phyloP scores from a whole-genome alignment of 495 filamentous ascomycete species.

The Lasiosphaeriaceae sp. region DNA sequence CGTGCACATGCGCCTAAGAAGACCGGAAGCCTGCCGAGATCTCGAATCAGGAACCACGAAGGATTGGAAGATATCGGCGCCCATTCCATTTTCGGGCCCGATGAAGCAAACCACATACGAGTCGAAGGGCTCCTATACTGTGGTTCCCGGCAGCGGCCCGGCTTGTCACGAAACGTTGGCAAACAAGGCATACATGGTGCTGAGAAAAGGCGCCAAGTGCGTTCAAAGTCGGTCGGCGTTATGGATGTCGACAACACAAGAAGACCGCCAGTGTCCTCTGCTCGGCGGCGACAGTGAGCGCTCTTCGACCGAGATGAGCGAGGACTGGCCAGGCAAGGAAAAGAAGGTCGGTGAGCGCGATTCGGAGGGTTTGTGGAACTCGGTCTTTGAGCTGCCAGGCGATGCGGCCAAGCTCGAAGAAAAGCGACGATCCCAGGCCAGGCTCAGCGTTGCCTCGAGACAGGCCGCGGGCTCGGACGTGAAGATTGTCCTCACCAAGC shows the following conservation, averaged over 20 bases:
- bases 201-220: background rate
- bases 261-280: background rate
- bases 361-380: constrained; percentile 10
- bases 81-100: background rate
- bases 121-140: constrained; percentile 4
- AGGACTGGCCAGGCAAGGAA: background rate
- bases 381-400: constrained; percentile 13
- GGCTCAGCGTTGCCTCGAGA: background rate
- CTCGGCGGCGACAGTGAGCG: constrained; percentile 1
- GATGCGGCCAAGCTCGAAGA: constrained; percentile 7
- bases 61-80: background rate
- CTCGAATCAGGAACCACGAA: too few relatives aligned
- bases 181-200: background rate
- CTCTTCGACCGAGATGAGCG: background rate
- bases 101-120: constrained; percentile 1
- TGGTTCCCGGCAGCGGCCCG: background rate
- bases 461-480: background rate
- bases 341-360: background rate
- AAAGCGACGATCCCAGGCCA: background rate
- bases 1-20: too few relatives aligned
- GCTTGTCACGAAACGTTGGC: background rate
- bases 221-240: background rate
- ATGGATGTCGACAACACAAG: background rate
- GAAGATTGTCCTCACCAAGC: constrained; percentile 12
- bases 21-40: too few relatives aligned